Conservation (phyloP, 768 basidiomycete species). For the Rhodotorula babjevae region DNA sequence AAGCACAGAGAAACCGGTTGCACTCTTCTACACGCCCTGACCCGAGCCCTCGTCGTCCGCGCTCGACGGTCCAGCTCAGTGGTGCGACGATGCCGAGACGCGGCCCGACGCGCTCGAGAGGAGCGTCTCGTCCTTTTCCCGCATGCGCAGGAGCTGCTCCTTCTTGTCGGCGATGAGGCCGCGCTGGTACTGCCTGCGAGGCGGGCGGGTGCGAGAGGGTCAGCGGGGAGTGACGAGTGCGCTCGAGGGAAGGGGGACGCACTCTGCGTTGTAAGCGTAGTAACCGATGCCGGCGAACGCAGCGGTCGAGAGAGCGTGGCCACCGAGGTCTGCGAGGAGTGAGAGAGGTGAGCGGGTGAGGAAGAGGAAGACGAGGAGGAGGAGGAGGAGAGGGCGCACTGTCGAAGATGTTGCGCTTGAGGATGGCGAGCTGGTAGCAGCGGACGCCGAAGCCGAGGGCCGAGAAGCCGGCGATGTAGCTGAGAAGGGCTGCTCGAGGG, state of each 20-base stretch:
- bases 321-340: conserved; percentile 60
- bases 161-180: conserved; percentile 32
- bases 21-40: neutral
- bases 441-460: conserved; percentile 75
- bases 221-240: neutral
- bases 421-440: conserved; percentile 80
- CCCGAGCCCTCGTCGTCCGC: too few species aligned
- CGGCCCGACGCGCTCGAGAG: neutral
- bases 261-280: conserved; percentile 56
- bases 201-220: neutral
- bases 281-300: conserved; percentile 71
- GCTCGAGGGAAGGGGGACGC: neutral
- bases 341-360: neutral
- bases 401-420: conserved; percentile 68
- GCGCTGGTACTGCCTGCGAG: conserved; percentile 17
- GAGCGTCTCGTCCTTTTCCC: conserved; percentile 29
- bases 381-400: conserved; percentile 56
- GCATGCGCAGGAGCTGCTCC: conserved; percentile 39
- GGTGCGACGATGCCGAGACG: neutral
- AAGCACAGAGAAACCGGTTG: neutral
- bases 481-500: conserved; percentile 48
- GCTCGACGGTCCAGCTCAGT: neutral
- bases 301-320: conserved; percentile 64
- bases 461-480: conserved; percentile 69
- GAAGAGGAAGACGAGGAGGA: conserved; percentile 5